phyloP scores from a whole-genome alignment of 2,329 filamentous ascomycete genomes.

The Camillea tinctor region DNA sequence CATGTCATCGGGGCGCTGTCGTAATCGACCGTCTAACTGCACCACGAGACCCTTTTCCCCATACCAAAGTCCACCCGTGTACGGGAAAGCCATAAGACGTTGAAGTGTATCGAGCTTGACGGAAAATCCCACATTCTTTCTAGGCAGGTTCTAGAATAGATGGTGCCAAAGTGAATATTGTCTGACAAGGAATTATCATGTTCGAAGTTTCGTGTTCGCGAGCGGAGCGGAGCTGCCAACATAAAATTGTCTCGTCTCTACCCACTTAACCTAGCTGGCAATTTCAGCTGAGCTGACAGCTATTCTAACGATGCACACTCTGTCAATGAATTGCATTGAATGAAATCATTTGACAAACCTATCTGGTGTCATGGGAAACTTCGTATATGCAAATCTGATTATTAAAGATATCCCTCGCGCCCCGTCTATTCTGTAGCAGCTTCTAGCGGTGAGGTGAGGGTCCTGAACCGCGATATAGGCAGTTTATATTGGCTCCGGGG shows the following conservation, averaged over 20 bases:
- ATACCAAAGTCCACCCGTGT: background rate
- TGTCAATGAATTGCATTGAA: background rate
- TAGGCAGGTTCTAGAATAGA: background rate
- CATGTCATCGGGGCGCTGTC: background rate
- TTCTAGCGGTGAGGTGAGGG: background rate
- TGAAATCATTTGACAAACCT: background rate
- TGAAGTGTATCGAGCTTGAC: background rate
- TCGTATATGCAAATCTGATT: background rate
- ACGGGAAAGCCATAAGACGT: background rate
- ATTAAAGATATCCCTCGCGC: background rate
- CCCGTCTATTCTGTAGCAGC: background rate
- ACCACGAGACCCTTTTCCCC: background rate
- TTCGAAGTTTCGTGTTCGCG: background rate
- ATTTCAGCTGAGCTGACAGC: background rate
- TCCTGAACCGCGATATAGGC: background rate
- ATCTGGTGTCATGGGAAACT: background rate
- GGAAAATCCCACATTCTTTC: background rate
- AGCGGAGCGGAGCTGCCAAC: background rate
- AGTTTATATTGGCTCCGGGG: background rate
- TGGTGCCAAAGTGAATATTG: background rate
- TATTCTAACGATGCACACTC: background rate
- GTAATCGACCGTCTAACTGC: background rate
- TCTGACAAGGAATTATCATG: background rate
- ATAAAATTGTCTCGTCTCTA: background rate
- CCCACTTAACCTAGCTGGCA: background rate